Percentiles rank a stretch among this genome's conserved stretches.
These are phyloP conservation scores for Entomortierella parvispora DNA, from an alignment of 192 early-diverging fungal species.

Conservation along the genomic window DNA sequence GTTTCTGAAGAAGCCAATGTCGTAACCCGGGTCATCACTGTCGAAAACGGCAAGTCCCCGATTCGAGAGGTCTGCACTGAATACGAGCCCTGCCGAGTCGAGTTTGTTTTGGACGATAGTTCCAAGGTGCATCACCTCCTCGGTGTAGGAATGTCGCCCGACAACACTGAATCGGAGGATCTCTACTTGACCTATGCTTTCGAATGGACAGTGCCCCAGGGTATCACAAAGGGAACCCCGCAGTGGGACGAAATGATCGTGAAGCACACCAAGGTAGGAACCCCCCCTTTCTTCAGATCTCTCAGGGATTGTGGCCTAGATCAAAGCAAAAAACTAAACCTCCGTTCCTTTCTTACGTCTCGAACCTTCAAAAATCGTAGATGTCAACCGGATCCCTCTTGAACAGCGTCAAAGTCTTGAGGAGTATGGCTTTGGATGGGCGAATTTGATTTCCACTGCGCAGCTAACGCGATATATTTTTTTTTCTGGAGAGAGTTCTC, in stretches of 20 bases:
- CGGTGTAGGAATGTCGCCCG: neutral
- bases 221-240: slow-evolving; percentile 6
- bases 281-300: neutral
- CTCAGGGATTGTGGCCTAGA: neutral
- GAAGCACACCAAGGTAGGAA: slow-evolving; percentile 3
- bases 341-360: neutral
- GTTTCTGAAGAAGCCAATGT: slow-evolving; percentile 6
- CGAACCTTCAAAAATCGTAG: neutral
- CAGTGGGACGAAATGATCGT: slow-evolving; percentile 2
- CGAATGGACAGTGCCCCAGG: slow-evolving; percentile 4
- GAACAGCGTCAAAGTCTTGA: neutral
- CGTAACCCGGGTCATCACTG: slow-evolving; percentile 2
- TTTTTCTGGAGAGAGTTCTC: too few species aligned
- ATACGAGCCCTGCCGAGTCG: slow-evolving; percentile 5
- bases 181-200: slow-evolving; percentile 1
- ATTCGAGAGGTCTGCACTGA: slow-evolving; percentile 4
- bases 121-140: neutral
- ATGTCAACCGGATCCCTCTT: slow-evolving; percentile 6
- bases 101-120: slow-evolving; percentile 3
- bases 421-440: slow-evolving; percentile 1
- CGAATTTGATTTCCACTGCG: slow-evolving; percentile 3
- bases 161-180: neutral
- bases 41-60: slow-evolving; percentile 3
- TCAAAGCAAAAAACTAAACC: neutral
- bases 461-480: too few species aligned